A percentile compares a stretch with the other conserved stretches of the same genome.
These are phyloP conservation scores for Termitomyces sp. DNA, from an alignment of 768 basidiomycete genomes.

Conservation along the genomic window DNA sequence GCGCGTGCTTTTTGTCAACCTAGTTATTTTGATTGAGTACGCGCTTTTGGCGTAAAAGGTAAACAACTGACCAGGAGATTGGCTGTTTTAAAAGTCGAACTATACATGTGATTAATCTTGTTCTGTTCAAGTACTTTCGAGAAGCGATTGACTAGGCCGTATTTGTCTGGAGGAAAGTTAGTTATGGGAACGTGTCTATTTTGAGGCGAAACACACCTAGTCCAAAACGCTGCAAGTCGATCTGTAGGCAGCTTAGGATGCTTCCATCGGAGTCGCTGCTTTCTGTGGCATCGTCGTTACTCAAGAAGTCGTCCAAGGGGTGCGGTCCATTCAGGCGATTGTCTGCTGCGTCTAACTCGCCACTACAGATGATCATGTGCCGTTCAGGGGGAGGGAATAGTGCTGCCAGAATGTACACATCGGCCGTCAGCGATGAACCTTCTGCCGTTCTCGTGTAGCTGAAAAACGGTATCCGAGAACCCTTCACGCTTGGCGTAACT, in stretches of 20 bases:
- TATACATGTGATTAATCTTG: slow-evolving; percentile 80
- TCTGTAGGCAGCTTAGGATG: slow-evolving; percentile 63
- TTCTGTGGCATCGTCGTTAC: slow-evolving; percentile 28
- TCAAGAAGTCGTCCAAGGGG: slow-evolving; percentile 24
- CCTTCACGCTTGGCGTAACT: slow-evolving; percentile 4
- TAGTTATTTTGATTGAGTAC: slow-evolving; percentile 14
- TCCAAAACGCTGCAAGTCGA: slow-evolving; percentile 69
- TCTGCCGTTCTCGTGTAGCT: slow-evolving; percentile 74
- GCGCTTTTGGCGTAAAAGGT: background rate
- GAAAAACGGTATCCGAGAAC: slow-evolving; percentile 59
- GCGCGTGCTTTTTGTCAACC: slow-evolving; percentile 55
- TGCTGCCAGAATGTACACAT: slow-evolving; percentile 57
- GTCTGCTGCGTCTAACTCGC: slow-evolving; percentile 59
- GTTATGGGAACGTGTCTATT: slow-evolving; percentile 1
- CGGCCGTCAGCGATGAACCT: slow-evolving; percentile 72
- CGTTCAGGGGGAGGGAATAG: slow-evolving; percentile 69
- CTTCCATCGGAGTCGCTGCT: slow-evolving; percentile 27
- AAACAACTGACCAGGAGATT: slow-evolving; percentile 56
- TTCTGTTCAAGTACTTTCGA: slow-evolving; percentile 68
- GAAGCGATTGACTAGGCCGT: slow-evolving; percentile 73
- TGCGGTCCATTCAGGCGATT: slow-evolving; percentile 24
- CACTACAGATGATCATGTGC: slow-evolving; percentile 70
- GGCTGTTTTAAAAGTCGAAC: slow-evolving; percentile 78
- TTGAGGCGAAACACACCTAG: slow-evolving; percentile 40
- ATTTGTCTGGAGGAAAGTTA: slow-evolving; percentile 47